Conservation (phyloP, 306 rosid species). For the Psophocarpus tetragonolobus region DNA sequence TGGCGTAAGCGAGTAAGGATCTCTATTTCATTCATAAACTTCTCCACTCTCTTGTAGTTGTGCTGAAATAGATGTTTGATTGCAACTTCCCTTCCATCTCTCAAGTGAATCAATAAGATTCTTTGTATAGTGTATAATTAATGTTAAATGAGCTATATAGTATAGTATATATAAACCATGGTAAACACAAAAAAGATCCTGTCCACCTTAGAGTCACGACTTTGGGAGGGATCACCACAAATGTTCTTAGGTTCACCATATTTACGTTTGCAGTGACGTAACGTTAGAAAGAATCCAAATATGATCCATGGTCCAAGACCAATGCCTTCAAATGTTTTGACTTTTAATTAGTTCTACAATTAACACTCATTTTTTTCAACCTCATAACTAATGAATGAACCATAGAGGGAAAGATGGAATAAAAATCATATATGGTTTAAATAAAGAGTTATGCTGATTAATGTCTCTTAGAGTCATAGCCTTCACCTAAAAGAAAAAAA, state of each 20-base stretch:
- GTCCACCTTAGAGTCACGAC: slow-evolving; percentile 32
- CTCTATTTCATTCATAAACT: not conserved
- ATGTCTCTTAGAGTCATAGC: no score
- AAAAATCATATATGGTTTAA: no score
- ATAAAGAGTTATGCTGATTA: no score
- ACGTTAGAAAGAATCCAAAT: not conserved
- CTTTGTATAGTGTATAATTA: not conserved
- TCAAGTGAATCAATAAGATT: slow-evolving; percentile 28
- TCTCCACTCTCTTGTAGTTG: slow-evolving; percentile 49
- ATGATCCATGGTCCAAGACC: slow-evolving; percentile 23
- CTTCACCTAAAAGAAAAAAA: no score
- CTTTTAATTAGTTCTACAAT: no score
- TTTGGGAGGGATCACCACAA: not conserved
- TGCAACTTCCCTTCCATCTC: slow-evolving; percentile 81
- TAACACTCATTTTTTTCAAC: no score
- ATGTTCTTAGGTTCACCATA: not conserved
- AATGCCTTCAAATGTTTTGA: slow-evolving; percentile 1
- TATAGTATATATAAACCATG: slow-evolving; percentile 39
- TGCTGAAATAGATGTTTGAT: slow-evolving; percentile 69
- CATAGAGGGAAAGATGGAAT: no score
- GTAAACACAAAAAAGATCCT: slow-evolving; percentile 53
- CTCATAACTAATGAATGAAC: no score
- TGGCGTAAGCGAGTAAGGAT: not conserved
- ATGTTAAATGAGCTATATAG: not conserved
- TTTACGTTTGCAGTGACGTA: slow-evolving; percentile 24